Base-by-base conservation (phyloP, 768 basidiomycete species). In the Pulveroboletus sp. region DNA sequence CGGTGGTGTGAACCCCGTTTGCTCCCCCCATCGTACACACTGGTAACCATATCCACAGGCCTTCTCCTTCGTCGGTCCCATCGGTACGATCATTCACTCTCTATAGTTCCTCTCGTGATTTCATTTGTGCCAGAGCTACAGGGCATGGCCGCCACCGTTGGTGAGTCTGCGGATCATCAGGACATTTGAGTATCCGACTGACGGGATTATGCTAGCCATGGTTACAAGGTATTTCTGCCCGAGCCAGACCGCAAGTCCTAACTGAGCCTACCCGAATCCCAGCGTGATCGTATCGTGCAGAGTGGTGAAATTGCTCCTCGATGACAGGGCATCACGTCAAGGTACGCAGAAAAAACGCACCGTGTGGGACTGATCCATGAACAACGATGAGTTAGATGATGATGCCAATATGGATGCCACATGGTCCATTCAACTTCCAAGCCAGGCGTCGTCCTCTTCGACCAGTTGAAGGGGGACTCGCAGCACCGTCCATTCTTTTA, bases 201-300 rank as follows among this genome's bases (percentile, higher is more conserved):
- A 55, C 35, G 14, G 16, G 20, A 14, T 22, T 13, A 12, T 24
- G n/a, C 7, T 17, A 59, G 58, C 56, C 19, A 26, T 55, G 17
- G 53, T 47, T 16, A 30, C 45, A 41, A 60, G 58, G 58, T 60
- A 4, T 31, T 27, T 23, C 11, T 9, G 0, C 22, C 8, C 31
- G 35, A 20, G 13, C 19, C 6, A 16, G 31, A 24, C 13, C 7
- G 13, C 13, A 27, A 37, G 29, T 22, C 16, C 17, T 29, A 38
- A 42, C 34, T 42, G 22, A 26, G 13, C 14, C 3, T 13, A 16
- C 38, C 41, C 6, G 14, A 10, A 44, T 32, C 49, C 32, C 40
- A 60, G 58, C 11, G 51, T 39, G 16, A 60, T 60, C 5, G 51
- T 10, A 19, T 60, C 58, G 10, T 53, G 41, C 26, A 53, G 47